Evolutionary conservation across 2,329 filamentous ascomycete species (phyloP).

Genomic region (Leptodontidium sp.): DNA sequence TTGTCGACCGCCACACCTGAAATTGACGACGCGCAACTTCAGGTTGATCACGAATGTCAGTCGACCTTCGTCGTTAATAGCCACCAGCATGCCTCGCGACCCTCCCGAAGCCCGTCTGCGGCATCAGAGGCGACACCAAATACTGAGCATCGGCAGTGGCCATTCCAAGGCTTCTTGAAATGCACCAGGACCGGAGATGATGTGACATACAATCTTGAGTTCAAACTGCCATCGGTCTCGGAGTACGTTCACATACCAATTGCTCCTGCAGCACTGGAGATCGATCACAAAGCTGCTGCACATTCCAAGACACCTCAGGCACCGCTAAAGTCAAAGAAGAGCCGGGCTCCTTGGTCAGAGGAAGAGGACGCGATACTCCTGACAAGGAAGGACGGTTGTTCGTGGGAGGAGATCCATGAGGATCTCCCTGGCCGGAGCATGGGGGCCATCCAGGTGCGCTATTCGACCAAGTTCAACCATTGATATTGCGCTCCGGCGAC

Average conservation of each 20-base stretch:
- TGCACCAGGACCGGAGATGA: too few relatives aligned
- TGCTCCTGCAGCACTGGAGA: slow-evolving; percentile 13
- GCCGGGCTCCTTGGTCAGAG: slow-evolving; percentile 25
- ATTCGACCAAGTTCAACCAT: slow-evolving; percentile 37
- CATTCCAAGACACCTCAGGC: slow-evolving; percentile 32
- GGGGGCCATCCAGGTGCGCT: slow-evolving; percentile 37
- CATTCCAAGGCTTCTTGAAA: too few relatives aligned
- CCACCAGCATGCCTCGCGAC: too few relatives aligned
- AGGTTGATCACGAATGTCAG: too few relatives aligned
- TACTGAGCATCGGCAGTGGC: too few relatives aligned
- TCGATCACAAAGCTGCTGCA: slow-evolving; percentile 25
- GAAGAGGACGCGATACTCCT: slow-evolving; percentile 31
- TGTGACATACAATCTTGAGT: too few relatives aligned
- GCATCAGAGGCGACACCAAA: too few relatives aligned
- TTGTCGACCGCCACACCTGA: too few relatives aligned
- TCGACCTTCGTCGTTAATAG: too few relatives aligned
- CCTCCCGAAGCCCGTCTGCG: too few relatives aligned
- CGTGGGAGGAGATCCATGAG: slow-evolving; percentile 35
- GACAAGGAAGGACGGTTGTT: slow-evolving; percentile 35
- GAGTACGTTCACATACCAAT: slow-evolving; percentile 7
- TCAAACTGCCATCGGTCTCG: too few relatives aligned
- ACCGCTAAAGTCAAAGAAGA: slow-evolving; percentile 34
- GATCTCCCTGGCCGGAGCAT: slow-evolving; percentile 32
- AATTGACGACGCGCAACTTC: too few relatives aligned
- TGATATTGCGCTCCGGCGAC: slow-evolving; percentile 20